Base-by-base conservation (phyloP, 2,329 filamentous ascomycete genomes). In the Fusarium liriodendri region DNA sequence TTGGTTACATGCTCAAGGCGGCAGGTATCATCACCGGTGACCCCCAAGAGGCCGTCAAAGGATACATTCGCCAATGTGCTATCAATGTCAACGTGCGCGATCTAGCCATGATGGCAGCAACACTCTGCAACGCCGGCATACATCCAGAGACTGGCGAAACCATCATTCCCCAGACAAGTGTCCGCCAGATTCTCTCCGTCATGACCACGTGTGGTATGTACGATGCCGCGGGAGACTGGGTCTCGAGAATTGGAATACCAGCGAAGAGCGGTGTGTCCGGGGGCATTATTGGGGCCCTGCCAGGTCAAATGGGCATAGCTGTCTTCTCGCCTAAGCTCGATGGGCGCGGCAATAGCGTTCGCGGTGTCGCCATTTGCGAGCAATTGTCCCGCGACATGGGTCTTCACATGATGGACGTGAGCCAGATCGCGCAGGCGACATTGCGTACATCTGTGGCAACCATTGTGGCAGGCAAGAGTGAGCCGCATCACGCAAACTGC, bases 151-250 rank as follows among this genome's bases (percentile, higher is more conserved):
- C 79, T 0, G 77, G 77, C 2, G 81, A 83, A 16, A 54, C 32
- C 11, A 80, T 84, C 14, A 84, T 84, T 13, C 80, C 82, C 0
- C 80, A 82, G 5, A 69, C 72, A 4, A 83, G 80, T 58, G 82
- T 84, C 1, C 80, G 83, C 9, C 83, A 84, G 52, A 82, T 84
- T 0, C 76, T 84, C 3, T 84, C 83, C 10, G 80, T 84, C 64
- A 84, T 84, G 82, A 84, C 83, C 1, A 84, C 83, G 1, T 84
- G 83, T 50, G 82, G 83, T 33, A 84, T 84, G 82, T 84, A 84
- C 71, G 79, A 83, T 70, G 80, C 81, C n/a, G 82, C 82, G 0
- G 82, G 82, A 6, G 80, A 83, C 58, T 84, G 82, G 82, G 80
- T 84, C 2, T 82, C 81, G 8, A 80, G 78, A 25, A 80, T 84